phyloP scores from a whole-genome alignment of 345 rosid genomes.

The Durio zibethinus region DNA sequence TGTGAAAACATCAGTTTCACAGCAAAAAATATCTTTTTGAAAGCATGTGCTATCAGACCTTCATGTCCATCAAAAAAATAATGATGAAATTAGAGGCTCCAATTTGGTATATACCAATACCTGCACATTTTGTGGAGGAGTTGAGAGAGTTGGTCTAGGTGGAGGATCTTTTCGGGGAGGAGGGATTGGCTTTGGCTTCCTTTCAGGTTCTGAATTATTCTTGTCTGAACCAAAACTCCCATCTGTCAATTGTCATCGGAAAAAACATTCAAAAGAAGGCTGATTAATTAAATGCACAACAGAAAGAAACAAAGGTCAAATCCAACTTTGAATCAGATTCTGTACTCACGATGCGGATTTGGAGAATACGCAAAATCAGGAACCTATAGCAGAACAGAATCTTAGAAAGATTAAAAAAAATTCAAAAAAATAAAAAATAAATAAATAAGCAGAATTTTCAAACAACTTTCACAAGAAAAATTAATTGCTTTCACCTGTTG shows the following conservation, averaged over 20 bases:
- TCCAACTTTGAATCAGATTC: constrained; percentile 41
- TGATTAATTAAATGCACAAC: constrained; percentile 15
- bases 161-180: constrained; percentile 54
- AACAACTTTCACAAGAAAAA: constrained; percentile 21
- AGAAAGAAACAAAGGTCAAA: constrained; percentile 16
- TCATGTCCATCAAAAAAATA: background rate
- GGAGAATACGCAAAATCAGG: constrained; percentile 70
- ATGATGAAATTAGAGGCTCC: background rate
- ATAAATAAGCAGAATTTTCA: constrained; percentile 16
- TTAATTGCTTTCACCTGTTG: constrained; percentile 61
- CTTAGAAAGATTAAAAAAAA: constrained; percentile 38
- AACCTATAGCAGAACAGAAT: constrained; percentile 45
- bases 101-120: background rate
- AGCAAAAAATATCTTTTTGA: background rate
- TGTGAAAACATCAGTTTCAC: background rate
- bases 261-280: background rate
- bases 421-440: constrained; percentile 29
- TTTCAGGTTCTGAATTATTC: constrained; percentile 69
- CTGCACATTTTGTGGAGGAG: constrained; percentile 42
- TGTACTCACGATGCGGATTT: constrained; percentile 62
- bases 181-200: constrained; percentile 47
- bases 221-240: constrained; percentile 79
- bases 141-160: constrained; percentile 49
- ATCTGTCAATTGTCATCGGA: constrained; percentile 34
- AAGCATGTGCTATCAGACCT: background rate